phyloP scores from a whole-genome alignment of 2,329 filamentous ascomycete genomes.

The Xylariaceae sp. region DNA sequence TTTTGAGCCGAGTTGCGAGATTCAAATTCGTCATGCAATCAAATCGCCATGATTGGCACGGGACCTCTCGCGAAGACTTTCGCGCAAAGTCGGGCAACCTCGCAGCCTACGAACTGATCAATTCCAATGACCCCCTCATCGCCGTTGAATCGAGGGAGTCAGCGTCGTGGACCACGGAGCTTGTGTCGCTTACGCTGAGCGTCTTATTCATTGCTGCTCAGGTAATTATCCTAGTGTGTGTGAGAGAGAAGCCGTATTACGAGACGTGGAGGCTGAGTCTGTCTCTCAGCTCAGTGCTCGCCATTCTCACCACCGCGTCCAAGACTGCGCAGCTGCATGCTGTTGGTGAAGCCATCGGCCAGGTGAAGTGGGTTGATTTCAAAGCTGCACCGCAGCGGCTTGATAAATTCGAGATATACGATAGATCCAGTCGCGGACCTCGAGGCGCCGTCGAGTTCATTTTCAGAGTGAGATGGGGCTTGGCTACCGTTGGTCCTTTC shows the following conservation, averaged over 20 bases:
- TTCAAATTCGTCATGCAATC: not conserved
- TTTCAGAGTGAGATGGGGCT: constrained; percentile 10
- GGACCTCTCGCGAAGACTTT: not conserved
- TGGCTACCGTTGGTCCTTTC: constrained; percentile 21
- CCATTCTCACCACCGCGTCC: constrained; percentile 18
- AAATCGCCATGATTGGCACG: not conserved
- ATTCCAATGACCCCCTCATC: not conserved
- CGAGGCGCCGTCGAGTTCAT: constrained; percentile 15
- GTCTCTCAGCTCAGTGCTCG: constrained; percentile 18
- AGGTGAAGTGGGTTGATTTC: constrained; percentile 24
- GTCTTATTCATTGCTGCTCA: constrained; percentile 15
- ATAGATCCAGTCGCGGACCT: constrained; percentile 22
- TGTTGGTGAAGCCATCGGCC: constrained; percentile 20
- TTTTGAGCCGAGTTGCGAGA: too few relatives aligned
- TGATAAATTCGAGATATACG: constrained; percentile 21
- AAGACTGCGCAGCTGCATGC: constrained; percentile 20
- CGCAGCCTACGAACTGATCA: constrained; percentile 3
- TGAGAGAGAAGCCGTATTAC: constrained; percentile 21
- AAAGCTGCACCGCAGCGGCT: constrained; percentile 6
- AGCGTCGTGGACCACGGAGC: constrained; percentile 13
- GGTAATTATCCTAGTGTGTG: constrained; percentile 10
- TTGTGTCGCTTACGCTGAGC: constrained; percentile 12
- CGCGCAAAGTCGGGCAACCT: not conserved
- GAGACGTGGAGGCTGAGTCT: constrained; percentile 8
- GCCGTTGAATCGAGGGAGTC: not conserved